Base-by-base conservation (phyloP, 2,329 filamentous ascomycete species). In the Dactylellina leptospora region DNA sequence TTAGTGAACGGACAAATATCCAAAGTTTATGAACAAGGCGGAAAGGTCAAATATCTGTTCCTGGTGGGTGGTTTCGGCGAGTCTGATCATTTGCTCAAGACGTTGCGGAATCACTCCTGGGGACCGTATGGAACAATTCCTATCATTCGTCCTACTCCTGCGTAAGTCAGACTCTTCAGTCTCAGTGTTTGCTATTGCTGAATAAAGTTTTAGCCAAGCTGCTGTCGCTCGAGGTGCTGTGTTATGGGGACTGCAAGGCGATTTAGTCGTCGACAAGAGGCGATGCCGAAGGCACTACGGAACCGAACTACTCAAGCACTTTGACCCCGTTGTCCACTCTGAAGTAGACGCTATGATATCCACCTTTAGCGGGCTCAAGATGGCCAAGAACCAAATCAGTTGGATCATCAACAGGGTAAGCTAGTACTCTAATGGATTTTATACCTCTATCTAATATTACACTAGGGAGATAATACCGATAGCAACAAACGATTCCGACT, bases 261-360 rank as follows among this genome's bases (percentile, higher is more conserved):
- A 73, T 38, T 42, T 73, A 9, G 60, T 73, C 1, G 69, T 73
- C 8, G 69, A 73, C 16, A 73, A 64, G 38, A 59, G 69, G 42
- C 58, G 61, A 61, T 73, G 69, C 30, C 53, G 69, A 22, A 60
- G 69, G 18, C 69, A 73, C 42, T 73, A 73, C 13, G 69, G 69
- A 55, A 73, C 69, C 8, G 69, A 73, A 13, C 60, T 73, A 6
- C 50, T 73, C 5, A 73, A 73, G 28, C 69, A 73, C 40, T 73
- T 73, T 33, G 69, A 73, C 27, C 69, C 69, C 25, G 50, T 60
- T 40, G 51, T 73, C 10, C 69, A 73, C 30, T 64, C 59, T 1
- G 69, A 73, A 28, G 53, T 73, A 13, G 69, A 73, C 44, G 69
- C 69, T 6, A 73, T 73, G 69, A 66, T 66, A n/a, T 73, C 69